Evolutionary conservation across 768 basidiomycete species (phyloP).

Genomic region (Suillus luteus): DNA sequence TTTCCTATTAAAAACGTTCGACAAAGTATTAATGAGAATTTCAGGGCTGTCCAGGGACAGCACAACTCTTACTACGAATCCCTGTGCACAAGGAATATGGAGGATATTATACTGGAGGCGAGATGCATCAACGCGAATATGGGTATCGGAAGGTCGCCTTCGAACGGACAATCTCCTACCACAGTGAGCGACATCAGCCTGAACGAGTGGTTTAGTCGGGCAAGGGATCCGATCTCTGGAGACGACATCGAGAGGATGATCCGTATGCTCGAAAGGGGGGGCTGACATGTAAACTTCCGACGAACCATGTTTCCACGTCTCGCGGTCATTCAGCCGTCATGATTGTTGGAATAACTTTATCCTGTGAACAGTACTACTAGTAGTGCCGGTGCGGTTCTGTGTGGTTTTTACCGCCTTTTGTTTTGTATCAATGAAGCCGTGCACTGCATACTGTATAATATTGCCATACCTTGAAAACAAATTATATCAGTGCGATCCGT

Average conservation of each 20-base stretch:
- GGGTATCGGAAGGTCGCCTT: background rate
- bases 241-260: conserved; percentile 7
- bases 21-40: background rate
- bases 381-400: background rate
- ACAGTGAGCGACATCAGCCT: conserved; percentile 3
- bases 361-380: background rate
- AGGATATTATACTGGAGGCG: background rate
- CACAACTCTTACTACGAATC: background rate
- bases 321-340: background rate
- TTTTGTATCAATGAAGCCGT: background rate
- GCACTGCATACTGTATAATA: background rate
- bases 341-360: background rate
- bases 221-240: background rate
- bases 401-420: background rate
- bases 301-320: background rate
- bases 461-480: background rate
- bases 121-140: background rate
- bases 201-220: conserved; percentile 4
- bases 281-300: background rate
- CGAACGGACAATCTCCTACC: conserved; percentile 2
- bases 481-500: background rate
- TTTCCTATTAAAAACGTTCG: background rate
- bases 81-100: background rate
- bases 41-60: background rate
- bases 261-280: background rate